Percentiles rank a stretch among this genome's conserved stretches.
Evolutionary conservation across 2,329 filamentous ascomycete genomes (phyloP).

Genomic region (Fusarium lateritium): DNA sequence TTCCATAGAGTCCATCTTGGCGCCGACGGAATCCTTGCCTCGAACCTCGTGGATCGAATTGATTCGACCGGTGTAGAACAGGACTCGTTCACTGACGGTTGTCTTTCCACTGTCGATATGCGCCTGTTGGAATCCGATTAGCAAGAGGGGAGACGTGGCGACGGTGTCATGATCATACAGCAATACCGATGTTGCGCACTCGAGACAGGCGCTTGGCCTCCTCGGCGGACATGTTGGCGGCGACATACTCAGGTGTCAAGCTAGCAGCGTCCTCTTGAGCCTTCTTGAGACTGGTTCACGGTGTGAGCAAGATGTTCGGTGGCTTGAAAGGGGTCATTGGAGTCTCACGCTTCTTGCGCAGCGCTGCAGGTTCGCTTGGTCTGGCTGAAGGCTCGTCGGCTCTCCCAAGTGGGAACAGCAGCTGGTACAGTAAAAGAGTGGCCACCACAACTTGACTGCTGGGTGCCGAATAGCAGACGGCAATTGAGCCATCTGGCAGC

Average conservation of each 20-base stretch:
- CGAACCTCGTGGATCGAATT: constrained; percentile 97
- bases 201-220: constrained; percentile 84
- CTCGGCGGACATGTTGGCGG: constrained; percentile 83
- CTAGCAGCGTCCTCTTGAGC: constrained; percentile 67
- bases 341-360: constrained; percentile 60
- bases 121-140: constrained; percentile 68
- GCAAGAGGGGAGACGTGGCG: constrained; percentile 5
- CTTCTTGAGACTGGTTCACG: constrained; percentile 60
- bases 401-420: constrained; percentile 43
- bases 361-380: constrained; percentile 52
- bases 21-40: constrained; percentile 93
- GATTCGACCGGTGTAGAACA: constrained; percentile 98
- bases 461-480: constrained; percentile 54
- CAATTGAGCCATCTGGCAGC: constrained; percentile 60
- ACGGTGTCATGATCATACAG: constrained; percentile 67
- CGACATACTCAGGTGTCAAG: constrained; percentile 72
- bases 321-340: constrained; percentile 9
- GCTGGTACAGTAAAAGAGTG: constrained; percentile 50
- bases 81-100: constrained; percentile 93
- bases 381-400: constrained; percentile 54
- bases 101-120: constrained; percentile 99
- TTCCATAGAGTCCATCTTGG: constrained; percentile 99
- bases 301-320: constrained; percentile 33
- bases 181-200: constrained; percentile 98
- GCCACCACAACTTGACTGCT: constrained; percentile 47